These are phyloP conservation scores for Phytophthora podocarpi DNA, from an alignment of 352 stramenopile genomes.

Conservation along the genomic window DNA sequence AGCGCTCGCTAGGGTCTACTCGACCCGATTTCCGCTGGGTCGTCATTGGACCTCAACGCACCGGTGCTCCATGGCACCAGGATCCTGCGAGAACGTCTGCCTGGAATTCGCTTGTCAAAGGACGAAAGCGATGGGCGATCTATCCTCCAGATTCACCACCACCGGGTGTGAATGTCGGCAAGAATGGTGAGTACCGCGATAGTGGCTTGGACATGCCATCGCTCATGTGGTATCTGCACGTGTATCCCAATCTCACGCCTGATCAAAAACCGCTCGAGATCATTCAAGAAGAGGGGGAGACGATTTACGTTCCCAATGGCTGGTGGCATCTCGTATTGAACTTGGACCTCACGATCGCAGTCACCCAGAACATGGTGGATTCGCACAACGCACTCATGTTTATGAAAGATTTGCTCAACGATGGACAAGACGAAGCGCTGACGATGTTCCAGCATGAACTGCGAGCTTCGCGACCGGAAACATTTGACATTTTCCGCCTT, in stretches of 20 bases:
- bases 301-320: slow-evolving; percentile 96
- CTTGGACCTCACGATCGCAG: slow-evolving; percentile 92
- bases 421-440: slow-evolving; percentile 67
- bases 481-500: slow-evolving; percentile 70
- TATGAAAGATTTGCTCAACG: slow-evolving; percentile 67
- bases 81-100: slow-evolving; percentile 95
- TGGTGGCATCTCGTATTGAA: slow-evolving; percentile 99
- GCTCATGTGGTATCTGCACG: slow-evolving; percentile 84
- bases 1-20: slow-evolving; percentile 33
- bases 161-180: slow-evolving; percentile 64
- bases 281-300: slow-evolving; percentile 93
- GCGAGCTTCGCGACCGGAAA: slow-evolving; percentile 49
- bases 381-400: slow-evolving; percentile 83
- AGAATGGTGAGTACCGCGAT: slow-evolving; percentile 58
- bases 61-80: slow-evolving; percentile 94
- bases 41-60: slow-evolving; percentile 82
- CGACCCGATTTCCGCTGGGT: slow-evolving; percentile 83
- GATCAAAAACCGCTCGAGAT: slow-evolving; percentile 82
- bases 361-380: slow-evolving; percentile 97
- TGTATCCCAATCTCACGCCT: slow-evolving; percentile 78
- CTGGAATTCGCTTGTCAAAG: slow-evolving; percentile 95
- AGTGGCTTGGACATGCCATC: slow-evolving; percentile 80
- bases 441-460: slow-evolving; percentile 59
- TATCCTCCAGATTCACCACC: slow-evolving; percentile 90
- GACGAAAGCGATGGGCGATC: slow-evolving; percentile 95